Evolutionary conservation across 1,284 basidiomycete species (phyloP).

Genomic region (Fomes fomentarius): DNA sequence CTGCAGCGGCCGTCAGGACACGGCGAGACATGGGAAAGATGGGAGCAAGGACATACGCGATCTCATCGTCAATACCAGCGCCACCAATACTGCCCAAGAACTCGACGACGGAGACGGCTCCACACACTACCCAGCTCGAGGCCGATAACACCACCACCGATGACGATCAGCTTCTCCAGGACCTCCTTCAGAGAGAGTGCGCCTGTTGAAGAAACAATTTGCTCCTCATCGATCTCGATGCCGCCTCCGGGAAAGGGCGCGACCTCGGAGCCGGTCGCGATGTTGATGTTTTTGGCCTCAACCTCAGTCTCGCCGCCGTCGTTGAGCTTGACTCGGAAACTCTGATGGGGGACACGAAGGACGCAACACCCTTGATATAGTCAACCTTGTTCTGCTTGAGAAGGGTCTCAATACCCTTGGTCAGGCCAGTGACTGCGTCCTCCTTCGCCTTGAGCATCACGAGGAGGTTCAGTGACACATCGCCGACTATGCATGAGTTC

Average conservation of each 20-base stretch:
- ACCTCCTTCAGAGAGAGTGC: constrained; percentile 90
- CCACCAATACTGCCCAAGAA: constrained; percentile 93
- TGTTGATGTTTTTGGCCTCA: constrained; percentile 92
- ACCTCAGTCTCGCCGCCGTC: constrained; percentile 90
- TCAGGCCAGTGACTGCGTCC: constrained; percentile 82
- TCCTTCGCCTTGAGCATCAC: constrained; percentile 95
- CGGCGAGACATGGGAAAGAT: background rate
- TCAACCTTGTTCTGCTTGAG: constrained; percentile 99
- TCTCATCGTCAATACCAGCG: constrained; percentile 93
- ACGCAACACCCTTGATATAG: constrained; percentile 95
- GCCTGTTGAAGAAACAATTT: constrained; percentile 96
- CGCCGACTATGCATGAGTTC: constrained; percentile 52
- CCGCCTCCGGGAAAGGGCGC: constrained; percentile 92
- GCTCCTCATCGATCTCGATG: constrained; percentile 95
- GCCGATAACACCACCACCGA: constrained; percentile 97
- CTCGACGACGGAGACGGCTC: constrained; percentile 96
- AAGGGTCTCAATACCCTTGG: constrained; percentile 90
- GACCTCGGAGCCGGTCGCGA: constrained; percentile 97
- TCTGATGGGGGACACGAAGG: constrained; percentile 81
- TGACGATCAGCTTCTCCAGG: constrained; percentile 96
- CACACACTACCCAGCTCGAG: constrained; percentile 98
- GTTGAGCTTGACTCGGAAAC: constrained; percentile 81
- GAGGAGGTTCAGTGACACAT: constrained; percentile 84
- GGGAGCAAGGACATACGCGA: constrained; percentile 78
- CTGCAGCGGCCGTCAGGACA: constrained; percentile 42